Base-by-base conservation (phyloP, 176 grass and related monocot genomes). In the Tillandsia leiboldiana region DNA sequence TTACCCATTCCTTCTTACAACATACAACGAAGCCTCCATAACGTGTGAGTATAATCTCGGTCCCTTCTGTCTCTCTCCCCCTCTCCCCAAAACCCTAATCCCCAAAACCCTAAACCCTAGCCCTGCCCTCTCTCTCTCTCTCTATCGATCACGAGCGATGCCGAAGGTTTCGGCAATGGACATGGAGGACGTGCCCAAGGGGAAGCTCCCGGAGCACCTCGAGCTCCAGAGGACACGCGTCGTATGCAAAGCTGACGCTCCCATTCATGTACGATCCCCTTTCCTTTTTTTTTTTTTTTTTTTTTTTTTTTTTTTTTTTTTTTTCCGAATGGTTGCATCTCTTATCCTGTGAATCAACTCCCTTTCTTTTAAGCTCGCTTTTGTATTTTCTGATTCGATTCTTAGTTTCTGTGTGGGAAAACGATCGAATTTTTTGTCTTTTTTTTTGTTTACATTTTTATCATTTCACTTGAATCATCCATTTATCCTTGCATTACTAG, bases 191-290 rank as follows among this genome's bases (percentile, higher is more conserved):
- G 84, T 72, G 2, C 78, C 80, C 33, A 67, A 63, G 51, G 72
- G 82, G 50, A 84, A 88, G 77, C 88, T 96, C 59, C 88, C 88
- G 7, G 85, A 91, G 12, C 42, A 96, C 82, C 83, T 96, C 33
- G 80, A 92, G 65, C 49, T 90, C 56, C 89, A 90, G 76, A 88
- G 84, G 18, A 87, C 93, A 1, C 89, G 86, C 48, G 93, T 87
- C 23, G 14, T 85, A 12, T 96, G 93, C 86, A 96, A 81, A 9
- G 64, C 73, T 3, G 86, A 90, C 75, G 93, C 89, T 11, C 89
- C 93, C 3, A 83, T 73, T 65, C 73, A 92, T 85, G 89, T 92
- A 90, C 65, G 13, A 18, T 74, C 42, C 17, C 15, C 11, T 49
- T 70, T 65, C 20, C n/a, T n/a, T n/a, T n/a, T n/a, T n/a, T n/a